phyloP scores from a whole-genome alignment of 176 grass and related monocot species.

The Cenchrus purpureus region DNA sequence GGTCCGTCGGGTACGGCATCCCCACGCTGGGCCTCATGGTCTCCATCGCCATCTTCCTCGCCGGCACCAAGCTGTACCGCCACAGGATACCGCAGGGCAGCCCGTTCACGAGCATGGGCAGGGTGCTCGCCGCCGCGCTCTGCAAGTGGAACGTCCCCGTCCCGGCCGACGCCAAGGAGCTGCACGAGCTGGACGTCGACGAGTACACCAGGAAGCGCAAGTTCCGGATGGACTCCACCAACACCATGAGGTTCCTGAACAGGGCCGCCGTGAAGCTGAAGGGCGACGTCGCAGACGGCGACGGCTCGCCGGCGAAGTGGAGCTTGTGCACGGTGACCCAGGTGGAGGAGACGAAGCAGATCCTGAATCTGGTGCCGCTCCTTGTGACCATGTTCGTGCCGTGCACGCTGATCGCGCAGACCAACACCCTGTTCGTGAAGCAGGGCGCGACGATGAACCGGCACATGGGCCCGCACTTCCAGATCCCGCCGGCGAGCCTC shows the following conservation, averaged over 20 bases:
- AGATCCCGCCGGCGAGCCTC: slow-evolving; percentile 72
- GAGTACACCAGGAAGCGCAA: slow-evolving; percentile 39
- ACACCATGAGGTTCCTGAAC: slow-evolving; percentile 67
- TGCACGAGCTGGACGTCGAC: slow-evolving; percentile 61
- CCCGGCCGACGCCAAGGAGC: slow-evolving; percentile 57
- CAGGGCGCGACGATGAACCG: slow-evolving; percentile 75
- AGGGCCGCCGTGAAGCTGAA: slow-evolving; percentile 61
- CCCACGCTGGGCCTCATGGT: slow-evolving; percentile 58
- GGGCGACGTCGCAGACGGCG: background rate
- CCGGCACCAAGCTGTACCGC: slow-evolving; percentile 77
- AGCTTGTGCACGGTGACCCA: slow-evolving; percentile 65
- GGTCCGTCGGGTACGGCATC: slow-evolving; percentile 73
- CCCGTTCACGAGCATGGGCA: slow-evolving; percentile 65
- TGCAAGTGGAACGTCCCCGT: slow-evolving; percentile 43
- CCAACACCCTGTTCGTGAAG: slow-evolving; percentile 78
- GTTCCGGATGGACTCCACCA: slow-evolving; percentile 62
- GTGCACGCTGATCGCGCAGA: slow-evolving; percentile 74
- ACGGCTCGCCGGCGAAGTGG: slow-evolving; percentile 14
- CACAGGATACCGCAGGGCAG: slow-evolving; percentile 80
- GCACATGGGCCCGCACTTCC: slow-evolving; percentile 55
- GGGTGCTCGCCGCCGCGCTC: slow-evolving; percentile 55
- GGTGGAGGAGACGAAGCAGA: slow-evolving; percentile 86
- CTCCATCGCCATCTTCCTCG: slow-evolving; percentile 68
- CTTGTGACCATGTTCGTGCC: slow-evolving; percentile 66
- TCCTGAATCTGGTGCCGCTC: slow-evolving; percentile 59